Evolutionary conservation across 441 rosid genomes (phyloP), one percentile per base, ranked within the genome.

Genomic region (Gossypium lobatum): DNA sequence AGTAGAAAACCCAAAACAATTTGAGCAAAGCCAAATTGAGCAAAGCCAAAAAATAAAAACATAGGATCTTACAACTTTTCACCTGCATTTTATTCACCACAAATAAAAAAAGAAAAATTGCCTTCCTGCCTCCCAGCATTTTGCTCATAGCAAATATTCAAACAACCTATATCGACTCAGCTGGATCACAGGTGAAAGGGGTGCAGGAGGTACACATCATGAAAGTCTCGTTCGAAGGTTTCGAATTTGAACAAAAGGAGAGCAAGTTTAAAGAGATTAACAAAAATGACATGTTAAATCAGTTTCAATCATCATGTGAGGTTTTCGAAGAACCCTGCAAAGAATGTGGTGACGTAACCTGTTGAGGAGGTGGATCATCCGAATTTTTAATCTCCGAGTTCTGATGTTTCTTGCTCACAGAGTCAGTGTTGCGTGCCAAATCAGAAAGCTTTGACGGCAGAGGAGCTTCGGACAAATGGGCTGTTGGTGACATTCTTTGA

Each of bases 81-180:
- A 80, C 87, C 87, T 80, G 89, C 85, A 76, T 74, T 83, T 83
- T 82, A 80, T 83, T 82, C 84, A 80, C 75, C 80, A 79, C 85
- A 76, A 82, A 82, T 79, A 48, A 48, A 73, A 13, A 48, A 76
- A 72, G 74, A 83, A 81, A 83, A 75, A 75, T 21, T 73, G 76
- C 80, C 82, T 80, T 45, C 85, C 83, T 57, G 64, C 76, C 81
- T 13, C 78, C 77, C 34, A 45, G 42, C 48, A 54, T 46, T 73
- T 76, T 58, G 61, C 73, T 71, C 75, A 37, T 63, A 20, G 45
- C 57, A 73, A 66, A 14, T 61, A 57, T 68, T 42, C 79, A 46
- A 70, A 78, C 81, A 45, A 63, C 72, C 76, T 73, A 78, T 70
- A 77, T 70, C 80, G 5, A 78, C 71, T 71, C 76, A 46, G 53